Evolutionary conservation across 2,329 filamentous ascomycete species (phyloP).

Genomic region (Graphiopsis chlorocephala): DNA sequence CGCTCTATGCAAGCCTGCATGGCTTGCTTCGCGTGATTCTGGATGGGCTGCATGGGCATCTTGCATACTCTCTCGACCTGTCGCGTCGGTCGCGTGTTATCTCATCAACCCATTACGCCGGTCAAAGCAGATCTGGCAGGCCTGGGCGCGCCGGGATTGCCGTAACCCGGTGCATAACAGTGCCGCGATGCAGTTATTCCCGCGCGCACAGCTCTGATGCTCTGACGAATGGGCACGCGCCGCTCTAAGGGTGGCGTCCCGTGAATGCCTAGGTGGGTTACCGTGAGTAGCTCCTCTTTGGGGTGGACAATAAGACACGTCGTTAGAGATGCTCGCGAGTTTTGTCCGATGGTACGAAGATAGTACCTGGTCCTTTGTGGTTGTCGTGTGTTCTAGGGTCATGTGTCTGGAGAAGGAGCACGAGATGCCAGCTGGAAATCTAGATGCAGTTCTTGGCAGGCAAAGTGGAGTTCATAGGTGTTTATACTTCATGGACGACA

Average conservation of each 20-base stretch:
- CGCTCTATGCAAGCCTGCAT: not conserved
- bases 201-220: not conserved
- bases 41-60: not conserved
- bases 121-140: not conserved
- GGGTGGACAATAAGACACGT: not conserved
- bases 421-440: not conserved
- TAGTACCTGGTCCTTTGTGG: not conserved
- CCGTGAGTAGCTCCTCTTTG: not conserved
- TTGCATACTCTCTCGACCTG: not conserved
- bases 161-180: not conserved
- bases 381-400: not conserved
- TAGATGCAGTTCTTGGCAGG: not conserved
- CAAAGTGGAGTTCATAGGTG: not conserved
- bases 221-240: constrained; percentile 4
- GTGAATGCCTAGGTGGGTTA: not conserved
- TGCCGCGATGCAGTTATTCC: constrained; percentile 4
- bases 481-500: not conserved
- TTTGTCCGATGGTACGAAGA: not conserved
- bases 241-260: constrained; percentile 10
- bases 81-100: not conserved
- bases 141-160: not conserved
- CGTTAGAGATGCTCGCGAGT: not conserved
- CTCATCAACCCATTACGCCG: constrained; percentile 3
- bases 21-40: not conserved
- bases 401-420: not conserved